Evolutionary conservation across 441 rosid genomes (phyloP), one percentile per base, ranked within the genome.

Genomic region (Dalechampia spathulata): DNA sequence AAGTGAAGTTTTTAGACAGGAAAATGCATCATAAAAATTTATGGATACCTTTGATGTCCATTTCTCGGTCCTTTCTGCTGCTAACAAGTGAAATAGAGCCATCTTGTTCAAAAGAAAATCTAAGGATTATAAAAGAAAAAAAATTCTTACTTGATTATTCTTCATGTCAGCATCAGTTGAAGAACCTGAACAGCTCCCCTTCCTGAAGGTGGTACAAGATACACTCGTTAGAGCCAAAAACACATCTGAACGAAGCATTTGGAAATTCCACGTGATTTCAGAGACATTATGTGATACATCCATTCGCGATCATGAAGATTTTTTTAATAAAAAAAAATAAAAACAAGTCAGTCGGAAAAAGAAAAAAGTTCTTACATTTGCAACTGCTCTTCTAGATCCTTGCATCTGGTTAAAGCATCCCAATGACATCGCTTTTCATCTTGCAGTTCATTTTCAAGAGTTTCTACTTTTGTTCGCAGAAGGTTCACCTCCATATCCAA

Each of bases 361-460:
- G 8, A 30, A 39, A 41, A 14, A 50, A 36, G 15, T 59, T 5
- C 75, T 66, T 57, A 87, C 98, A 75, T 76, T 71, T 77, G 81
- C 52, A 90, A 61, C 68, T 85, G 87, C 65, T 82, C 90, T 54
- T 86, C 76, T 17, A 91, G 90, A 60, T 85, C 90, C 70, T 74
- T 78, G 75, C 85, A 83, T 71, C 75, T 80, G 68, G 75, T 58
- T 63, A 78, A 64, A 63, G 86, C 73, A 58, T 78, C 87, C 5
- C 61, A 74, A 62, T 86, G 86, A 51, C 63, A 73, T 30, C 36
- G 59, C 66, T 81, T 86, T 65, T 86, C 98, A 10, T 78, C 77
- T 42, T 61, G 80, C 66, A 87, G 83, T 71, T 86, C 93, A 22
- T 56, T 86, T 68, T 77, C 89, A 59, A 87, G 57, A 45, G 63